Evolutionary conservation across 108 stramenopile species (phyloP).

Genomic region (Chaetoceros tenuissimus): DNA sequence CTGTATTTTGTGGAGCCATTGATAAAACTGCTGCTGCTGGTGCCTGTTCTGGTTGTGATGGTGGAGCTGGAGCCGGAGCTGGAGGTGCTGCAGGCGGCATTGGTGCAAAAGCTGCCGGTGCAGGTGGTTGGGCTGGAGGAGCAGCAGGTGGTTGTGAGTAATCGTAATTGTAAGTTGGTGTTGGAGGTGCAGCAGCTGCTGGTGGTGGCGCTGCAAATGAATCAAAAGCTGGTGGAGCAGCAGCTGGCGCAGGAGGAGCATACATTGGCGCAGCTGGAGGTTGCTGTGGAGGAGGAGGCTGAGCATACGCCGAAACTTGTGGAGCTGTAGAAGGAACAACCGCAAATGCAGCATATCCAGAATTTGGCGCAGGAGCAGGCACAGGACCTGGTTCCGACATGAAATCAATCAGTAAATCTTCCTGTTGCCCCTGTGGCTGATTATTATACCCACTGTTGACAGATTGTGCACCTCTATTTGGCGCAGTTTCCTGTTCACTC

Average conservation of each 20-base stretch:
- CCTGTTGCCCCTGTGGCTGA: conserved; percentile 17
- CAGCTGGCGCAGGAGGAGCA: conserved; percentile 9
- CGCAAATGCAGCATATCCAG: conserved; percentile 6
- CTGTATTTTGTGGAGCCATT: conserved; percentile 21
- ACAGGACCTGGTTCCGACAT: conserved; percentile 42
- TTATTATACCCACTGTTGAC: conserved; percentile 24
- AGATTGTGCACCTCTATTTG: conserved; percentile 69
- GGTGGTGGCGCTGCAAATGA: conserved; percentile 28
- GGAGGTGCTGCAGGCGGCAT: conserved; percentile 9
- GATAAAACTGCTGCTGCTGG: not conserved
- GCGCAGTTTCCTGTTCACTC: conserved; percentile 66
- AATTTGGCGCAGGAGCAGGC: conserved; percentile 8
- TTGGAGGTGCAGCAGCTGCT: conserved; percentile 1
- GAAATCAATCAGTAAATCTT: conserved; percentile 55
- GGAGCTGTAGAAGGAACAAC: conserved; percentile 3
- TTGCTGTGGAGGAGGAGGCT: conserved; percentile 4
- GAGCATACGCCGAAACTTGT: conserved; percentile 2
- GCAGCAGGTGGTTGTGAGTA: conserved; percentile 4
- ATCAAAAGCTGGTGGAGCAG: conserved; percentile 10
- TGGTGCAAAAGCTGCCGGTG: conserved; percentile 1
- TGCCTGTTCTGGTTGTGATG: conserved; percentile 16
- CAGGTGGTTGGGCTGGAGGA: conserved; percentile 4
- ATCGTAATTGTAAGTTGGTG: conserved; percentile 3
- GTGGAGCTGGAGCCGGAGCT: conserved; percentile 4
- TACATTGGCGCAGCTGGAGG: conserved; percentile 13